Percentiles rank a stretch among this genome's conserved stretches.
phyloP scores from a whole-genome alignment of 768 basidiomycete species.

The Glaciozyma antarctica region DNA sequence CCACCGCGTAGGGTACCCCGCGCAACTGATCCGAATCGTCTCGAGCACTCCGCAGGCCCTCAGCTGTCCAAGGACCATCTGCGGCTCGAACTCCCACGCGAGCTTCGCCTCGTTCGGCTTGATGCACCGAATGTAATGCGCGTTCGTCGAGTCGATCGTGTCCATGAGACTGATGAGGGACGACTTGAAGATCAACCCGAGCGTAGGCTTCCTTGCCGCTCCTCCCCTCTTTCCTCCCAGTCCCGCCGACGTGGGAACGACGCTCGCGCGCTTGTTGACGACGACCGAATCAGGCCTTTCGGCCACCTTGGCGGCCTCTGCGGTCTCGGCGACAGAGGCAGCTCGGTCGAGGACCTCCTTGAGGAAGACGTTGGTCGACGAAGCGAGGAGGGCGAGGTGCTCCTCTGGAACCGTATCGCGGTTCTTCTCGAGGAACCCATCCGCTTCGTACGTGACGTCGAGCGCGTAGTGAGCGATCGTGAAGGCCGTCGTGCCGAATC shows the following conservation, averaged over 20 bases:
- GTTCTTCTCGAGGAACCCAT: constrained; percentile 98
- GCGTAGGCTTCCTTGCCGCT: constrained; percentile 79
- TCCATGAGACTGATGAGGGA: constrained; percentile 92
- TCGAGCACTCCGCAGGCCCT: constrained; percentile 98
- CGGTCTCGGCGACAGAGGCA: constrained; percentile 56
- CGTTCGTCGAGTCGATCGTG: constrained; percentile 91
- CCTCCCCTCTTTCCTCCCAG: constrained; percentile 47
- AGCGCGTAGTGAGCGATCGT: constrained; percentile 96
- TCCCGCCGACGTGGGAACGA: neutral
- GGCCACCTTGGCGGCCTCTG: constrained; percentile 43
- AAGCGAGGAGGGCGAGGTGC: constrained; percentile 76
- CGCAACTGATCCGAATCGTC: constrained; percentile 96
- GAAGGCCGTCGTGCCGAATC: constrained; percentile 95
- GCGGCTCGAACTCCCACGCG: constrained; percentile 93
- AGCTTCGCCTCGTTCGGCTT: constrained; percentile 95
- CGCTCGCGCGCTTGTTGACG: constrained; percentile 27
- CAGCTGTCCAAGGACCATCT: constrained; percentile 87
- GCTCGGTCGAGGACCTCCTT: constrained; percentile 91
- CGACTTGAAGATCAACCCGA: constrained; percentile 96
- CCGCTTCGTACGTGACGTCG: constrained; percentile 96
- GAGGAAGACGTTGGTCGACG: constrained; percentile 82
- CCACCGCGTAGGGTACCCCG: constrained; percentile 97
- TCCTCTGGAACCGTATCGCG: constrained; percentile 98
- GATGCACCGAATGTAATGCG: constrained; percentile 98
- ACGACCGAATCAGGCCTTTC: constrained; percentile 18